Evolutionary conservation across 225 moss, liverwort and hornwort genomes (phyloP).

Genomic region (Takakia lepidozioides): DNA sequence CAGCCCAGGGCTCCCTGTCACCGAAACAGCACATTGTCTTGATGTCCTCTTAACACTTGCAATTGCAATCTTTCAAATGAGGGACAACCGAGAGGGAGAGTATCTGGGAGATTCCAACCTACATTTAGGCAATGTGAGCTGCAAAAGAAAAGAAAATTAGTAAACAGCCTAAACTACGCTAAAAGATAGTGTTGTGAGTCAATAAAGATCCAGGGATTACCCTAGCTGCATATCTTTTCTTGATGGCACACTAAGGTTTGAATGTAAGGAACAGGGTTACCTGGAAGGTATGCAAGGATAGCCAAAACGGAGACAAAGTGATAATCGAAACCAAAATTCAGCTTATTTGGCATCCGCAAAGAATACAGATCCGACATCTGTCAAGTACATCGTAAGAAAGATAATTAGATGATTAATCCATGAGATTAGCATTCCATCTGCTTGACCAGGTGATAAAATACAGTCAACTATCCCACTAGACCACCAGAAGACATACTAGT

Average conservation of each 20-base stretch:
- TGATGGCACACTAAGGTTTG: not conserved
- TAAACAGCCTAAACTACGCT: no score
- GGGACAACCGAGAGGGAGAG: not conserved
- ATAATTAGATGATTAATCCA: no score
- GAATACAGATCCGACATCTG: constrained; percentile 67
- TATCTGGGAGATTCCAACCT: not conserved
- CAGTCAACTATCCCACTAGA: no score
- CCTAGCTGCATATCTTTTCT: no score
- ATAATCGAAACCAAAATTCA: constrained; percentile 84
- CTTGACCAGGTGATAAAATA: no score
- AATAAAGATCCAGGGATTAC: not conserved
- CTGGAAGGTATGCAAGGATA: constrained; percentile 66
- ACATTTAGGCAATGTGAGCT: no score
- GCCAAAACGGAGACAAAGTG: constrained; percentile 46
- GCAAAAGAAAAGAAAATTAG: not conserved
- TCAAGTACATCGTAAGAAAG: no score
- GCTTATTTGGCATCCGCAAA: constrained; percentile 68
- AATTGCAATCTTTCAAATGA: no score
- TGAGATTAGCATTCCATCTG: no score
- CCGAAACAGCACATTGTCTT: no score
- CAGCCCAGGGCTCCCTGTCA: constrained; percentile 82
- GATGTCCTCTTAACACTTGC: no score
- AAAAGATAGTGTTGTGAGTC: not conserved
- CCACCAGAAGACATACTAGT: no score
- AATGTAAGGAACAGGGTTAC: constrained; percentile 16